Conservation (phyloP, 805 yeast species). For the Cyberlindnera veronae region DNA sequence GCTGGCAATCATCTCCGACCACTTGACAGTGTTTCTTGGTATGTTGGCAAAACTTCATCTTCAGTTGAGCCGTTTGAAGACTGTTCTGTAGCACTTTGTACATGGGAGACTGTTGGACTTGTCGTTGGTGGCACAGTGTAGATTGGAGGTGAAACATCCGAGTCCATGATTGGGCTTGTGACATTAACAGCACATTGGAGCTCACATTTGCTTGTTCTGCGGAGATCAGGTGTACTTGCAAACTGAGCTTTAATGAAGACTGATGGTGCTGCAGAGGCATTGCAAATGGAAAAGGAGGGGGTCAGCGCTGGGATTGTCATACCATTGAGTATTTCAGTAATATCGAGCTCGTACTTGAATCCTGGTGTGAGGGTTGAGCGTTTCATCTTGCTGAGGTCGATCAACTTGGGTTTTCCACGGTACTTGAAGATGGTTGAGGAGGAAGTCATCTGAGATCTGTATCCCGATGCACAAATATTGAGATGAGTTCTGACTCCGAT, state of each 20-base stretch:
- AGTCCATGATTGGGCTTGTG: constrained; percentile 5
- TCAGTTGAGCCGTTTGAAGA: background rate
- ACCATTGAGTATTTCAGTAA: background rate
- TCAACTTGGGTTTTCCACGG: background rate
- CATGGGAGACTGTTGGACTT: background rate
- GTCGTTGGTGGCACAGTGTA: background rate
- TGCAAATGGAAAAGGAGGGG: background rate
- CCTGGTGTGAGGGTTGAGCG: constrained; percentile 2
- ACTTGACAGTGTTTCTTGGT: constrained; percentile 6
- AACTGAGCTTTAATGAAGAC: background rate
- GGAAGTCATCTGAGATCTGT: too few species aligned
- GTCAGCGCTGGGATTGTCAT: background rate
- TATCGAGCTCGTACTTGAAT: constrained; percentile 1
- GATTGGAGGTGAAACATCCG: background rate
- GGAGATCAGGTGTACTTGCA: too few species aligned
- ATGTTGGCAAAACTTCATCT: constrained; percentile 9
- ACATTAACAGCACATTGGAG: constrained; percentile 1
- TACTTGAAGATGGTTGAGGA: too few species aligned
- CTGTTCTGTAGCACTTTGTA: background rate
- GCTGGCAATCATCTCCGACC: background rate
- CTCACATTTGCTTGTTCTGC: too few species aligned
- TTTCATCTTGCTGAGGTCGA: constrained; percentile 5
- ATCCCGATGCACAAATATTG: too few species aligned
- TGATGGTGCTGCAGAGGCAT: background rate
- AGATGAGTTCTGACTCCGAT: too few species aligned